These are phyloP conservation scores for Dichomitus squalens DNA, from an alignment of 1,284 basidiomycete genomes.

Conservation along the genomic window DNA sequence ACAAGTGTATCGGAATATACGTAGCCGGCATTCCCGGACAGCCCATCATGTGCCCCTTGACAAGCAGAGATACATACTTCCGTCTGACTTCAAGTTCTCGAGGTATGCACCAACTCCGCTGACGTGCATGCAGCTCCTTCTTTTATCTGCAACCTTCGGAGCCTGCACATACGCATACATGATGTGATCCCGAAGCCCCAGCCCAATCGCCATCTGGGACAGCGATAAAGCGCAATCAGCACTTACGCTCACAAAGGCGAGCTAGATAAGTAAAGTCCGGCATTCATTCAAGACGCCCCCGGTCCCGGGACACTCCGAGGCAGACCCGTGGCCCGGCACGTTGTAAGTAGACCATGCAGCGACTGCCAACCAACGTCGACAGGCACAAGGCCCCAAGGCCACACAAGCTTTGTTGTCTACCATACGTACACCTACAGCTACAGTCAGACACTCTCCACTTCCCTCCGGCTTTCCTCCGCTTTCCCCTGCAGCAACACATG, in stretches of 20 bases:
- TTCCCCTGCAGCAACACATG: background rate
- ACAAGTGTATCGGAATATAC: background rate
- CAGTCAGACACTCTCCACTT: background rate
- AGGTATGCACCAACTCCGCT: background rate
- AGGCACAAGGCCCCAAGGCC: too few relatives aligned
- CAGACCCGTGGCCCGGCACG: too few relatives aligned
- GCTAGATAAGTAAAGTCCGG: background rate
- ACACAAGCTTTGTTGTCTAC: too few relatives aligned
- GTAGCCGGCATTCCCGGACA: too few relatives aligned
- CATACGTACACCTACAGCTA: too few relatives aligned
- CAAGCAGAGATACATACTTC: background rate
- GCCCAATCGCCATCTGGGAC: too few relatives aligned
- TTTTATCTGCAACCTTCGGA: background rate
- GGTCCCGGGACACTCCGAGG: too few relatives aligned
- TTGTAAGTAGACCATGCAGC: too few relatives aligned
- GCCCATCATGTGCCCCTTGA: background rate
- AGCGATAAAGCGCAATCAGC: too few relatives aligned
- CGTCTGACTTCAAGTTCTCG: background rate
- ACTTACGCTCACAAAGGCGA: background rate
- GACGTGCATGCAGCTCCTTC: background rate
- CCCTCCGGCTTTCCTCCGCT: background rate
- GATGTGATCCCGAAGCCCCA: background rate
- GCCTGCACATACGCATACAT: too few relatives aligned
- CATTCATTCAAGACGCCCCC: slow-evolving; percentile 1
- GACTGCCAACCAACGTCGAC: too few relatives aligned